Base-by-base conservation (phyloP, 2,329 filamentous ascomycete species). In the Alternaria metachromatica region DNA sequence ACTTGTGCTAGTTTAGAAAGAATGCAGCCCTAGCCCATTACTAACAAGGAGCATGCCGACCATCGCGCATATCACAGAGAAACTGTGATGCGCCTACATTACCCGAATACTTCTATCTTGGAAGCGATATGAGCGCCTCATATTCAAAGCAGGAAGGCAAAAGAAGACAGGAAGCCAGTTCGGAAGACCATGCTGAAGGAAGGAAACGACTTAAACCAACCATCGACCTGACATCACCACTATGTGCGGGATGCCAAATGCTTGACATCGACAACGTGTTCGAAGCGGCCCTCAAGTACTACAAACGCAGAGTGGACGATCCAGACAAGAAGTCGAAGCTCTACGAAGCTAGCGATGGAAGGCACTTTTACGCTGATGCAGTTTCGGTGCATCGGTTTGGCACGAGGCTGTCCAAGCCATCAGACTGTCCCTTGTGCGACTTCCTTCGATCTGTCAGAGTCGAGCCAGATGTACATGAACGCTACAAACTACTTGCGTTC, bases 401-500 rank as follows among this genome's bases (percentile, higher is more conserved):
- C 3, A 33, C 23, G 21, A 28, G 54, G 13, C 37, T 62, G 11
- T 53, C 46, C 13, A 26, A 50, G 7, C 20, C 26, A 8, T 53
- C 54, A 53, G 10, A 54, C 3, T 62, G 60, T 53, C 26, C 54
- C 12, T 23, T 62, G 15, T 62, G 60, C 21, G 13, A 26, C 12
- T 62, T 62, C 41, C 48, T 64, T 45, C 60, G 55, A n/a, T 59
- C 55, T 5, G 11, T 62, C 23, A 58, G 59, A 51, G 46, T 64
- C 6, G 51, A 59, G 18, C 57, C 63, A 21, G 55, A 59, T 41
- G n/a, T 9, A 11, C 55, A 68, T 23, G 25, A 51, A 43, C 54
- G 44, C 12, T 56, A 63, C 58, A 68, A 68, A 21, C 60, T 68
- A 20, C 63, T 68, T 41, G 66, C 63, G 12, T 68, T 68, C 48